phyloP scores from a whole-genome alignment of 1,139 yeast species.

The Saccharomyces hybrid region DNA sequence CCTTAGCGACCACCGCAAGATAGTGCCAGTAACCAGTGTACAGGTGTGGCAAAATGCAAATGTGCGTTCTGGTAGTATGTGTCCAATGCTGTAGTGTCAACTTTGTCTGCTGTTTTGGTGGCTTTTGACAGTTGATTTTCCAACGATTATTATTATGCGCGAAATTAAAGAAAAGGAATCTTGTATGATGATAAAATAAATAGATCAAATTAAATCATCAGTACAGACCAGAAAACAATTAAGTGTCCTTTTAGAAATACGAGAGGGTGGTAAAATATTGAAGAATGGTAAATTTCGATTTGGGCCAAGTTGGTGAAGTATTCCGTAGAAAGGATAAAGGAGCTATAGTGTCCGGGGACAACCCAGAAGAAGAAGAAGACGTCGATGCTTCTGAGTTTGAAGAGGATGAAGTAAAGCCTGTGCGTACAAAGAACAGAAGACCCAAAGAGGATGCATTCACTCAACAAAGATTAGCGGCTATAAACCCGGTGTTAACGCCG shows the following conservation, averaged over 20 bases:
- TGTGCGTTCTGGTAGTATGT: not conserved
- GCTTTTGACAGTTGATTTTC: not conserved
- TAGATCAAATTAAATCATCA: not conserved
- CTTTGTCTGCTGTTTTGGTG: not conserved
- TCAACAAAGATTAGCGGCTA: slow-evolving; percentile 52
- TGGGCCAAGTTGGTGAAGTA: slow-evolving; percentile 19
- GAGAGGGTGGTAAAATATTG: not conserved
- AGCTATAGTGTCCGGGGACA: slow-evolving; percentile 7
- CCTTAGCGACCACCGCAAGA: not conserved
- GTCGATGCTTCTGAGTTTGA: slow-evolving; percentile 32
- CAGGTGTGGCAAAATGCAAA: not conserved
- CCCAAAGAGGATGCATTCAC: slow-evolving; percentile 65
- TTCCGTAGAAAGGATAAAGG: slow-evolving; percentile 26
- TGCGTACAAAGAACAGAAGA: slow-evolving; percentile 43
- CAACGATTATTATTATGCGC: not conserved
- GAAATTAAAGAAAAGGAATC: not conserved
- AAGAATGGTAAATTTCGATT: slow-evolving; percentile 15
- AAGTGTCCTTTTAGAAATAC: not conserved
- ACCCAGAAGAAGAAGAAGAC: slow-evolving; percentile 26
- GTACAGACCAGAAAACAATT: not conserved
- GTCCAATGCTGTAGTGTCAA: not conserved
- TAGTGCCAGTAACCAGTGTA: not conserved
- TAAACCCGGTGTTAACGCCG: slow-evolving; percentile 83
- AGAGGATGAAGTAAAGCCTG: slow-evolving; percentile 29
- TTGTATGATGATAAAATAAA: not conserved